Evolutionary conservation across 257 asterid genomes (phyloP).

Genomic region (Osmanthus fragrans): DNA sequence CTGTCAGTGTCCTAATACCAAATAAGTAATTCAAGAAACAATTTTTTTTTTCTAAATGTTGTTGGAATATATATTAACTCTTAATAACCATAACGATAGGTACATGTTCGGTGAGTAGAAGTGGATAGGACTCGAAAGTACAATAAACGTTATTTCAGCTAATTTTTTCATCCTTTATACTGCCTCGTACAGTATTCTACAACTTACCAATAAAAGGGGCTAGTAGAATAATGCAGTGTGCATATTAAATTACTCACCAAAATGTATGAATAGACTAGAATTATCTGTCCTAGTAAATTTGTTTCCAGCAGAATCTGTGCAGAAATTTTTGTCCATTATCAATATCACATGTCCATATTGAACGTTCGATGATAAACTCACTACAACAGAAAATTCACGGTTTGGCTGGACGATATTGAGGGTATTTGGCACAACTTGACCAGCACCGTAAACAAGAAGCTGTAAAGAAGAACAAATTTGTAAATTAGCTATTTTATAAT

Average conservation of each 20-base stretch:
- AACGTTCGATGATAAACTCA: conserved; percentile 54
- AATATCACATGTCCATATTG: conserved; percentile 66
- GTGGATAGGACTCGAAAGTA: background rate
- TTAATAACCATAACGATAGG: background rate
- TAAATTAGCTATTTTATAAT: conserved; percentile 6
- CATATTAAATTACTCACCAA: conserved; percentile 51
- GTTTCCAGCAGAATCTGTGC: conserved; percentile 86
- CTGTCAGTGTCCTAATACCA: background rate
- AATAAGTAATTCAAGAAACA: background rate
- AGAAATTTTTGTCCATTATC: conserved; percentile 72
- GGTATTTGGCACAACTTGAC: conserved; percentile 66
- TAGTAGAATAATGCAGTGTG: background rate
- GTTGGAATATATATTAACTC: background rate
- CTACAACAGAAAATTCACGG: conserved; percentile 58
- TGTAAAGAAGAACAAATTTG: conserved; percentile 30
- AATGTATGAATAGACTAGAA: conserved; percentile 68
- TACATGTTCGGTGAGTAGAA: no score
- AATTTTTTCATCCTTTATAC: background rate
- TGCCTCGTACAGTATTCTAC: background rate
- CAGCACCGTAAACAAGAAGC: conserved; percentile 92
- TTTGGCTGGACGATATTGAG: conserved; percentile 52
- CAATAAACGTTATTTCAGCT: background rate
- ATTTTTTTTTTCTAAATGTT: background rate
- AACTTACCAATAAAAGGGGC: background rate
- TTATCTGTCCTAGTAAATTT: conserved; percentile 64